Conservation (phyloP, 805 yeast species). For the Nakazawaea wyomingensis region DNA sequence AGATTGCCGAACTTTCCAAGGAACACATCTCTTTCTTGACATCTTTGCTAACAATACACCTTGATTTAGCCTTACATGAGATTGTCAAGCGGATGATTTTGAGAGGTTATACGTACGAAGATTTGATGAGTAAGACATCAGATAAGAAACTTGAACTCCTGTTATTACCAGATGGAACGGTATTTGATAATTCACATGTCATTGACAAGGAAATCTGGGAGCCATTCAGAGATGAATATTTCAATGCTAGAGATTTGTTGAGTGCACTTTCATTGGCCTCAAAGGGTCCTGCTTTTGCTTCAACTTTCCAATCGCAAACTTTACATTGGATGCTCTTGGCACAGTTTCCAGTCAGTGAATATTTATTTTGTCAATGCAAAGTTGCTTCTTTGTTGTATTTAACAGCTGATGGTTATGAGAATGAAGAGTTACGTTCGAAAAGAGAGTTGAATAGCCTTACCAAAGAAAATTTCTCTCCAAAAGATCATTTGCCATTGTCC, state of each 20-base stretch:
- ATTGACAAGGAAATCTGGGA: slow-evolving; percentile 50
- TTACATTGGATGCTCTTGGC: slow-evolving; percentile 73
- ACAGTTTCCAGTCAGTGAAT: slow-evolving; percentile 59
- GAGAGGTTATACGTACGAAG: slow-evolving; percentile 39
- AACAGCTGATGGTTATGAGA: slow-evolving; percentile 60
- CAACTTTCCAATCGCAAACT: slow-evolving; percentile 34
- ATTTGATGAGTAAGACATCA: slow-evolving; percentile 22
- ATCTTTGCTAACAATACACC: slow-evolving; percentile 14
- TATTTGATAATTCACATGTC: slow-evolving; percentile 23
- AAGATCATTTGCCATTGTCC: background rate
- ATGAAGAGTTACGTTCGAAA: slow-evolving; percentile 31
- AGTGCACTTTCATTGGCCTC: slow-evolving; percentile 65
- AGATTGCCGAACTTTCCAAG: slow-evolving; percentile 54
- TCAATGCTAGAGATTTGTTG: slow-evolving; percentile 70
- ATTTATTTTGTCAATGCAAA: slow-evolving; percentile 61
- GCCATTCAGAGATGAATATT: slow-evolving; percentile 71
- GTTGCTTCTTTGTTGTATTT: slow-evolving; percentile 64
- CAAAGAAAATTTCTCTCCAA: slow-evolving; percentile 20
- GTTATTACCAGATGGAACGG: slow-evolving; percentile 2
- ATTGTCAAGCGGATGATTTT: slow-evolving; percentile 18
- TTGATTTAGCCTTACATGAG: slow-evolving; percentile 10
- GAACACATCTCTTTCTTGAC: slow-evolving; percentile 23
- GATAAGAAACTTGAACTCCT: too few species aligned
- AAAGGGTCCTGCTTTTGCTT: slow-evolving; percentile 52
- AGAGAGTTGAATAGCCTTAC: slow-evolving; percentile 25